These are phyloP conservation scores for Potentilla sterilis DNA, from an alignment of 306 rosid species.

Conservation along the genomic window DNA sequence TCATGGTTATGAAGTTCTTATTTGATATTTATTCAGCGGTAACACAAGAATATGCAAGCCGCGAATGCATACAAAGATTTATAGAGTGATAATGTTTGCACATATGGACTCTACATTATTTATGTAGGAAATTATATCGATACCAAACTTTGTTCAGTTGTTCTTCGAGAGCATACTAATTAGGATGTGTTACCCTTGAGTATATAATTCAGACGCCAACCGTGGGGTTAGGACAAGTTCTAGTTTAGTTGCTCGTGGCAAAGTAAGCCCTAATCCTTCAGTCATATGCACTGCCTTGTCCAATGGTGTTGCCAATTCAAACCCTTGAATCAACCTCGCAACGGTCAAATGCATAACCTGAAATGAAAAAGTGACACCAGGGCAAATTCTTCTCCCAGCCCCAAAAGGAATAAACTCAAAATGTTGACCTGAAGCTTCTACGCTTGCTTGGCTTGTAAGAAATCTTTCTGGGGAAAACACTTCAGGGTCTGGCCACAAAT, in stretches of 20 bases:
- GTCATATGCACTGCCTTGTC: slow-evolving; percentile 41
- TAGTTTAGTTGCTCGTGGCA: slow-evolving; percentile 45
- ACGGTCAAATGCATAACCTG: slow-evolving; percentile 41
- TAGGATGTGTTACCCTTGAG: neutral
- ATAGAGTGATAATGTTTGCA: too few species aligned
- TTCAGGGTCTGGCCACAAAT: slow-evolving; percentile 42
- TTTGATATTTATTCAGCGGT: too few species aligned
- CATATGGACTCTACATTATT: too few species aligned
- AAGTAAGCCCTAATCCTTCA: slow-evolving; percentile 46
- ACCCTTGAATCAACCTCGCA: slow-evolving; percentile 54
- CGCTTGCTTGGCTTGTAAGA: slow-evolving; percentile 22
- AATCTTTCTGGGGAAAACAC: slow-evolving; percentile 52
- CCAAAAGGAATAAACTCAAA: slow-evolving; percentile 59
- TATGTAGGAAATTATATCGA: too few species aligned
- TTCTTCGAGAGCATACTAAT: too few species aligned
- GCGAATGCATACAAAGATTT: too few species aligned
- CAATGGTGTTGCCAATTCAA: slow-evolving; percentile 31
- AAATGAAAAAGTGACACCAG: slow-evolving; percentile 41
- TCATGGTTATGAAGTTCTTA: too few species aligned
- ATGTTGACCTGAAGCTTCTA: slow-evolving; percentile 37
- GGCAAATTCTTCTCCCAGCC: slow-evolving; percentile 52
- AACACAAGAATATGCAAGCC: too few species aligned
- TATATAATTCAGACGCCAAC: slow-evolving; percentile 16
- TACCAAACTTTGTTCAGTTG: too few species aligned
- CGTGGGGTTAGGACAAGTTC: slow-evolving; percentile 36